Evolutionary conservation across 2,329 filamentous ascomycete species (phyloP), one percentile per base, ranked within the genome.

Genomic region (Karstenula rhodostoma): DNA sequence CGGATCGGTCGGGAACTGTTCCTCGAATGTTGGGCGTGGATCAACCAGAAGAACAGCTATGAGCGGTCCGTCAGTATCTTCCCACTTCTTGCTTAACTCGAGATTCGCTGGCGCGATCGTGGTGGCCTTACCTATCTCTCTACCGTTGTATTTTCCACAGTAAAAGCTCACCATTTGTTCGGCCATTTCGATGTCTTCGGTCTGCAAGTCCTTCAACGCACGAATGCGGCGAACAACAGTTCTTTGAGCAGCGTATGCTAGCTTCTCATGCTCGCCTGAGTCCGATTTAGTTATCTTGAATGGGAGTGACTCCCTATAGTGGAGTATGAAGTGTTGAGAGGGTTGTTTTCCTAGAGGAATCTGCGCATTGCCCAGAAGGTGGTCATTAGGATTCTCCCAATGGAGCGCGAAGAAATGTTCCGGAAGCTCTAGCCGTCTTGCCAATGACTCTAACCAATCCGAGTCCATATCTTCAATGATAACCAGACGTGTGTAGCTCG

Each of bases 161-260:
- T 29, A 42, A 25, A 27, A 53, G 35, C 50, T 53, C 6, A 53
- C 22, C 15, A 53, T 3, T 35, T 53, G 50, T 15, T 53, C 50
- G 9, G 35, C 22, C 8, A 7, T 15, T 23, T 53, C 50, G n/a
- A n/a, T n/a, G 13, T 53, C 50, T 9, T 42, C 35, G 25, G 29
- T 25, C 29, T 17, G 15, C 12, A 25, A 29, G 15, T 42, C 22
- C 10, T 29, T 40, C 3, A 40, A 27, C 2, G 50, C 8, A 9
- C 35, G 35, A 3, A 53, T 27, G 2, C 22, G 33, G 17, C 13
- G 50, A 35, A 25, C 17, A 13, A 53, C 17, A 1, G 22, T 43
- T 27, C 50, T 35, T 13, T 43, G 6, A 15, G 50, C 35, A 13
- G 9, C 23, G 25, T 35, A 53, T 17, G 8, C 22, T 17, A 43